Base-by-base conservation (phyloP, 2,329 filamentous ascomycete species). In the Fusarium multiceps region DNA sequence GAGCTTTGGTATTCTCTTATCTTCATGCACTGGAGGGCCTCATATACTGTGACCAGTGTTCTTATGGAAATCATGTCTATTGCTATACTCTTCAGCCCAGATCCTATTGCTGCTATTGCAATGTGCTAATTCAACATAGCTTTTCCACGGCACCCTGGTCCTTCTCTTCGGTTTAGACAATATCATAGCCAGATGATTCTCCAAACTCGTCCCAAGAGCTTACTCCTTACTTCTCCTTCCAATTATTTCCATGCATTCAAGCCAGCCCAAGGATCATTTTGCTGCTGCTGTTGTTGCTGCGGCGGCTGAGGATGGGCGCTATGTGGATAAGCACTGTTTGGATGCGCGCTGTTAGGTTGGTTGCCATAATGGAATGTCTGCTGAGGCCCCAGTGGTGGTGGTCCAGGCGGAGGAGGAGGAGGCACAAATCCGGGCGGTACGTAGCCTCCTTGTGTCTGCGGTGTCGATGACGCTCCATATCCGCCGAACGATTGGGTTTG, bases 341-440 rank as follows among this genome's bases (percentile, higher is more conserved):
- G 63, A 43, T 75, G 68, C 48, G 46, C 68, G 42, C 63, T 68
- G 43, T 59, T 71, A 20, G 65, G 59, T 49, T 80, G 78, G 28
- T 76, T 76, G 9, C 81, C 80, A 68, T 88, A 87, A 68, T 89
- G 86, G 28, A 88, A 85, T 12, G 87, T 90, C 77, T 90, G 88
- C 75, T 90, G 88, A 32, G 87, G 87, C 6, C 87, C 87, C 70
- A 90, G 75, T 3, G 88, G 88, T 10, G 88, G 88, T 6, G 88
- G 88, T 0, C 87, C 88, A 1, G 88, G 89, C 3, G 88, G 88
- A 3, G 88, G 89, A 9, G 89, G 88, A 5, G 89, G 89, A 7
- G 87, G 88, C 40, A 90, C 86, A 66, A 89, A 89, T 6, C 88
- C 87, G 0, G 82, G 81, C 16, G 87, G 86, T 30, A 87, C 82